Base-by-base conservation (phyloP, 768 basidiomycete genomes). In the Xerocomus potaroensis region DNA sequence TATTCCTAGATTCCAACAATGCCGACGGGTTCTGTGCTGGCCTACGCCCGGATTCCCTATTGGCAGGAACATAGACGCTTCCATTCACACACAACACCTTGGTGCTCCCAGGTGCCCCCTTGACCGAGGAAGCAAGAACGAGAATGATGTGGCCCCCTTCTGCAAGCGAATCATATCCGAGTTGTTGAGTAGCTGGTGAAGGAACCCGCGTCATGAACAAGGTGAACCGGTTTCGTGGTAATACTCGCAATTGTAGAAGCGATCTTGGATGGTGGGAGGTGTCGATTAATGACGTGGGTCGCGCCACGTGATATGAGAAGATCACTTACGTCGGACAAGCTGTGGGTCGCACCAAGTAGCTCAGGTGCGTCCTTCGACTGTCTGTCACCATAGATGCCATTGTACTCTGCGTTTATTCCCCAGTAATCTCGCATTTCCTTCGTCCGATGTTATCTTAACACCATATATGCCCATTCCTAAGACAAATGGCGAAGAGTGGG, bases 341-440 rank as follows among this genome's bases (percentile, higher is more conserved):
- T 73, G 8, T 86, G 78, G 2, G 91, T 91, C 0, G 85, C 84
- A 3, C 80, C 80, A 32, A 95, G 75, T 23, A 92, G 66, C 57
- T 87, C 87, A 41, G 88, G 73, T 12, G 75, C 83, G 41, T 84
- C 87, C 59, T 80, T 82, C 19, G 72, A 60, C 33, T 82, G 70
- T 56, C 77, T 80, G 40, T 68, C 77, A 37, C 77, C 72, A 47
- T 80, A 78, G 42, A 67, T 55, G n/a, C 84, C 81, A 55, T 85
- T 81, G 62, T 90, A 87, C 69, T 96, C 94, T 1, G 93, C 95
- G 47, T 95, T 84, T 31, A 97, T 72, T 70, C 10, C 82, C 81
- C 14, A 91, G 75, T 19, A 95, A 64, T 18, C 92, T 78, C 62
- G 94, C 90, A 90, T 90, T 91, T 60, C 94, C 91, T 67, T 95